Evolutionary conservation across 2,329 filamentous ascomycete species (phyloP), one percentile per base, ranked within the genome.

Genomic region (Hymenoscyphus linearis): DNA sequence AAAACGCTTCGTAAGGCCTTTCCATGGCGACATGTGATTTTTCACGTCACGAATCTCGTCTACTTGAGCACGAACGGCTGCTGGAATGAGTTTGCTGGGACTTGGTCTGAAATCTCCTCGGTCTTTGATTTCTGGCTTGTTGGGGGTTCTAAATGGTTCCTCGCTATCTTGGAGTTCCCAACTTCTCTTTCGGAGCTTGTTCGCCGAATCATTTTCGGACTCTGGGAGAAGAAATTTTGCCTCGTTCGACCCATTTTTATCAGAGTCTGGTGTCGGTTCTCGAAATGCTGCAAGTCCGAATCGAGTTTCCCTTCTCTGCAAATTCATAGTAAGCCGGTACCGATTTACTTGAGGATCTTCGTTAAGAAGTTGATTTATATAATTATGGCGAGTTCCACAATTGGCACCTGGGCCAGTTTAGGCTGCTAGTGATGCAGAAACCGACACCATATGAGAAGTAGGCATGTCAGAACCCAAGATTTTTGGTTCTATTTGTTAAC

Each of bases 351-450:
- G 10, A 60, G 25, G 37, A n/a, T 22, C 31, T 35, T 57, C 22
- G 52, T n/a, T n/a, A n/a, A n/a, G n/a, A n/a, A 58, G 47, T 18
- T 34, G 7, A 40, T n/a, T 7, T 54, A 35, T 25, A 47, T 40
- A 25, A 63, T 62, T 62, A n/a, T 60, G 61, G 55, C 12, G 27
- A 55, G 16, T 52, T 60, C 61, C 54, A 65, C 61, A 63, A 60
- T 27, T 57, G 26, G 47, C 57, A 57, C 53, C 52, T 27, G n/a
- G 27, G 60, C 58, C 40, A 62, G 14, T 62, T 62, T 27, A 50
- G 37, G 54, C 60, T 59, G 47, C 47, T 22, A n/a, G n/a, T n/a
- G n/a, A 26, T 22, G 9, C 47, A 52, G 47, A 52, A 22, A 52
- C 9, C 47, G 47, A 52, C 47, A 50, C 5, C 44, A 35, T n/a